Base-by-base conservation (phyloP, 352 stramenopile species). In the Globisporangium paroecandrum region DNA sequence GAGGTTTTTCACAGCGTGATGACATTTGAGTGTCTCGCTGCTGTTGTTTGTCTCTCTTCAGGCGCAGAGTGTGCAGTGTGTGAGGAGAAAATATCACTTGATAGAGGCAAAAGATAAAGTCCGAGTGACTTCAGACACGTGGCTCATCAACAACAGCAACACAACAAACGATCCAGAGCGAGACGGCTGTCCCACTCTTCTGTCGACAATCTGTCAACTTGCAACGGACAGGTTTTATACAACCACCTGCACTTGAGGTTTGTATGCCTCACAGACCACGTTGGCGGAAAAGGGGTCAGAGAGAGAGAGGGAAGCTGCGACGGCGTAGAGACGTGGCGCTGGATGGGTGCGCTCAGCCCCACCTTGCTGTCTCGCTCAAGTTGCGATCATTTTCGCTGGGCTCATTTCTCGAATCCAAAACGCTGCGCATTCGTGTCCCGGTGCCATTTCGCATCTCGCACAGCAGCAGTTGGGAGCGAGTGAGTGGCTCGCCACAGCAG, bases 121-220 rank as follows among this genome's bases (percentile, higher is more conserved):
- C 15, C 20, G 15, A 4, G 4, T 3, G 41, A n/a, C 41, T 49
- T 49, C 41, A 49, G 41, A 49, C 41, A 49, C 41, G 41, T 61
- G 56, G 29, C 56, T 61, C 56, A 47, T 34, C 58, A 43, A 55
- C 41, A 60, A 24, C 15, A 46, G 53, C 24, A 56, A 54, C 22
- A 27, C 34, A 27, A 46, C 58, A 64, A 64, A 57, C 43, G 59
- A 65, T 55, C 59, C 58, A 54, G 59, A 43, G 59, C 38, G 43
- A 60, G 27, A 18, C 55, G 38, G 22, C n/a, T 22, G 57, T 53
- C 34, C 57, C 32, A 47, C 57, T 62, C 58, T 63, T 63, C 25
- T 54, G 22, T 49, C 24, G 24, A 25, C n/a, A 34, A 2, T 4
- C 41, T 18, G 24, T 20, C 41, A 65, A 56, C 3, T 43, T 29